These are phyloP conservation scores for Prunus yedoensis DNA, from an alignment of 331 rosid species.

Conservation along the genomic window DNA sequence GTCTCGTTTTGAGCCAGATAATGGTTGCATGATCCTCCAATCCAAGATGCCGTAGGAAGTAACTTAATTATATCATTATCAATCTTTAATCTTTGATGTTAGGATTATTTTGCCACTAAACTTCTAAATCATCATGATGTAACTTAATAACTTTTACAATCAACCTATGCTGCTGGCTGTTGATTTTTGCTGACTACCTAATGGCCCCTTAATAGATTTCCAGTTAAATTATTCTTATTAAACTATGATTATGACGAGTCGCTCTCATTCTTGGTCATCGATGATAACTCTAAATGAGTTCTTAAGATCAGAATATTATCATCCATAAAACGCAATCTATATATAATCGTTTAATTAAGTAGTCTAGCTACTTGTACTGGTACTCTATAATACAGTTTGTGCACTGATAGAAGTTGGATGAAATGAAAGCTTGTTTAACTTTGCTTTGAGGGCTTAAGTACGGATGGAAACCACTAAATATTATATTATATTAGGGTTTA, in stretches of 20 bases:
- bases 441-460: not conserved
- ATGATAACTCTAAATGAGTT: not conserved
- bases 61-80: not conserved
- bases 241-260: not conserved
- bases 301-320: not conserved
- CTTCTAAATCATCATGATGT: not conserved
- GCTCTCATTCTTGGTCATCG: not conserved
- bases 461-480: constrained; percentile 4
- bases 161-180: not conserved
- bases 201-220: too few relatives aligned
- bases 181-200: too few relatives aligned
- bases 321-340: not conserved
- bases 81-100: not conserved
- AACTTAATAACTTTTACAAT: not conserved
- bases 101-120: not conserved
- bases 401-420: not conserved
- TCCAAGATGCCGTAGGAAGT: not conserved
- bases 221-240: too few relatives aligned
- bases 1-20: constrained; percentile 25
- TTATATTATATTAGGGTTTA: not conserved
- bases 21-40: constrained; percentile 20
- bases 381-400: not conserved
- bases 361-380: not conserved
- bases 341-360: not conserved
- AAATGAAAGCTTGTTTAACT: not conserved